Evolutionary conservation across 345 rosid species (phyloP).

Genomic region (Hibiscus mutabilis): DNA sequence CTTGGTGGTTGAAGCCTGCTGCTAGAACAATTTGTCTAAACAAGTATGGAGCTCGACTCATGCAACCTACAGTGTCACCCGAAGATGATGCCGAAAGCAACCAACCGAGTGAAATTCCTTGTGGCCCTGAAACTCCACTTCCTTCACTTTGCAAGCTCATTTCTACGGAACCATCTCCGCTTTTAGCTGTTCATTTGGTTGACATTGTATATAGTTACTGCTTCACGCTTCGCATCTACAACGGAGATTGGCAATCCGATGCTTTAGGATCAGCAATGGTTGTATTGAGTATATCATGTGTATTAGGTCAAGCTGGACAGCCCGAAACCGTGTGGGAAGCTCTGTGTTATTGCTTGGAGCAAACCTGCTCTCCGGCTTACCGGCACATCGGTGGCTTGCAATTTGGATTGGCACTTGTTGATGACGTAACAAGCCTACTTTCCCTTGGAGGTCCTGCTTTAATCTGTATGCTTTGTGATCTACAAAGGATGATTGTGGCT

Average conservation of each 20-base stretch:
- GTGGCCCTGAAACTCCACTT: conserved; percentile 63
- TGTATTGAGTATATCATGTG: conserved; percentile 51
- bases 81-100: conserved; percentile 17
- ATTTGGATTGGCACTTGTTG: conserved; percentile 56
- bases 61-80: conserved; percentile 34
- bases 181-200: conserved; percentile 61
- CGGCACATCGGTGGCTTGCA: conserved; percentile 63
- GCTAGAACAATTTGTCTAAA: conserved; percentile 55
- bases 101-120: conserved; percentile 43
- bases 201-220: conserved; percentile 29
- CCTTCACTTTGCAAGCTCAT: conserved; percentile 49
- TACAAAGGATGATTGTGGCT: conserved; percentile 54
- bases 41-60: conserved; percentile 50
- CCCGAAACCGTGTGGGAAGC: conserved; percentile 63
- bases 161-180: conserved; percentile 61
- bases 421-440: conserved; percentile 31
- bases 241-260: conserved; percentile 85
- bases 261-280: conserved; percentile 54
- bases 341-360: conserved; percentile 58
- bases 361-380: conserved; percentile 71
- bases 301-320: conserved; percentile 57
- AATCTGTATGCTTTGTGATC: conserved; percentile 35
- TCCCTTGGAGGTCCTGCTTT: conserved; percentile 23
- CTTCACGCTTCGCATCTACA: conserved; percentile 72
- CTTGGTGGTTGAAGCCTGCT: conserved; percentile 87